These are phyloP conservation scores for Scheffersomyces spartinae DNA, from an alignment of 805 yeast genomes.

Conservation along the genomic window DNA sequence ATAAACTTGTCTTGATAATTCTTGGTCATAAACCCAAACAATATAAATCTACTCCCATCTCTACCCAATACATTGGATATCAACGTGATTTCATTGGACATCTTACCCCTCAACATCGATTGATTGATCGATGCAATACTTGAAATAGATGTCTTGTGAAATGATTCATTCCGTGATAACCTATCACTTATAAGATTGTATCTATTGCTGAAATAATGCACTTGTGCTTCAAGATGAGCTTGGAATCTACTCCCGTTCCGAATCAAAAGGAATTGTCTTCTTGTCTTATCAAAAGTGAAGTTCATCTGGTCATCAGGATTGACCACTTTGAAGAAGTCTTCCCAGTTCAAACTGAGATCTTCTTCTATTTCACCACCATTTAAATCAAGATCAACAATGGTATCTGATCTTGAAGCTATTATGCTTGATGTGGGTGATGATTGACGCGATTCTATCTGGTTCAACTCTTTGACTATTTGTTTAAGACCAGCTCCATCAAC, in stretches of 20 bases:
- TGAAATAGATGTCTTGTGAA: slow-evolving; percentile 41
- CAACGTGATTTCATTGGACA: slow-evolving; percentile 40
- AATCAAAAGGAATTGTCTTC: slow-evolving; percentile 51
- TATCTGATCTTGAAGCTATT: slow-evolving; percentile 5
- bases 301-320: slow-evolving; percentile 55
- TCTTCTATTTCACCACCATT: slow-evolving; percentile 6
- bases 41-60: slow-evolving; percentile 59
- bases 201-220: slow-evolving; percentile 39
- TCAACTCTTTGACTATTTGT: slow-evolving; percentile 50
- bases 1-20: slow-evolving; percentile 59
- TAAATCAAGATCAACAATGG: slow-evolving; percentile 8
- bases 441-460: slow-evolving; percentile 6
- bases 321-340: slow-evolving; percentile 56
- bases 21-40: slow-evolving; percentile 65
- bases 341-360: slow-evolving; percentile 43
- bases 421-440: not conserved
- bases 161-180: slow-evolving; percentile 62
- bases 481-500: slow-evolving; percentile 64
- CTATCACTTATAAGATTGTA: slow-evolving; percentile 60
- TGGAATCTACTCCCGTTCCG: too few relatives aligned
- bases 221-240: slow-evolving; percentile 15
- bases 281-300: slow-evolving; percentile 46
- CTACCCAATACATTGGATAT: slow-evolving; percentile 83
- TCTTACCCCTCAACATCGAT: slow-evolving; percentile 5
- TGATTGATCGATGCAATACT: slow-evolving; percentile 32